Evolutionary conservation across 2,329 filamentous ascomycete species (phyloP).

Genomic region (Mycosphaerella arachidis): DNA sequence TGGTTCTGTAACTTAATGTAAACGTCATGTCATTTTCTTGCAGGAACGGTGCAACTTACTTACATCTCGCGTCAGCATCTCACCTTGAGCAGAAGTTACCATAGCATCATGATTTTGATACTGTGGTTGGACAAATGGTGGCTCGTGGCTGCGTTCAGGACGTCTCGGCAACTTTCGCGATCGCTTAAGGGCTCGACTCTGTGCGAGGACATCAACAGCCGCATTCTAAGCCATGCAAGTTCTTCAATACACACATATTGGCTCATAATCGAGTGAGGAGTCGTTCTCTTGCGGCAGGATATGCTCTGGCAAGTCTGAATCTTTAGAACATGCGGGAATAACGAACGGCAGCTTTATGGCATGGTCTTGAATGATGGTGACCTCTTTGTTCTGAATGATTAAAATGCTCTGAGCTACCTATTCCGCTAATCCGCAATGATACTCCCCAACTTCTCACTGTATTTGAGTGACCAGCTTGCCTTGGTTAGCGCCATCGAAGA

Average conservation of each 20-base stretch:
- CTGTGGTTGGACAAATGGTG: too few relatives aligned
- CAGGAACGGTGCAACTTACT: too few relatives aligned
- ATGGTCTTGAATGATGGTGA: neutral
- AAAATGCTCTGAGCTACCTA: neutral
- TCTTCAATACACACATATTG: too few relatives aligned
- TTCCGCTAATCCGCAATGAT: neutral
- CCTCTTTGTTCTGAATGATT: neutral
- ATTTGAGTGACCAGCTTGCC: conserved; percentile 46
- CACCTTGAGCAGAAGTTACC: too few relatives aligned
- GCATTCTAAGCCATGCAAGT: neutral
- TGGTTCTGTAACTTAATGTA: neutral
- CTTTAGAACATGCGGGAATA: neutral
- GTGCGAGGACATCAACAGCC: neutral
- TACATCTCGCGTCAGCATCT: too few relatives aligned
- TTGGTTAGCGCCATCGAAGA: conserved; percentile 46
- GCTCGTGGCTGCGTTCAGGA: too few relatives aligned
- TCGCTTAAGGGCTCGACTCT: too few relatives aligned
- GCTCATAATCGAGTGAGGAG: too few relatives aligned
- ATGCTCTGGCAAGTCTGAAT: neutral
- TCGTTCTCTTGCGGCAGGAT: neutral
- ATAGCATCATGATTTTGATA: too few relatives aligned
- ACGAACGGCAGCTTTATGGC: too few relatives aligned
- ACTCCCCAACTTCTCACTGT: neutral
- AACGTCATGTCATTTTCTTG: neutral
- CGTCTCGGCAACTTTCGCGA: too few relatives aligned